Evolutionary conservation across 1,139 yeast species (phyloP).

Genomic region (Zygosaccharomyces sapae): DNA sequence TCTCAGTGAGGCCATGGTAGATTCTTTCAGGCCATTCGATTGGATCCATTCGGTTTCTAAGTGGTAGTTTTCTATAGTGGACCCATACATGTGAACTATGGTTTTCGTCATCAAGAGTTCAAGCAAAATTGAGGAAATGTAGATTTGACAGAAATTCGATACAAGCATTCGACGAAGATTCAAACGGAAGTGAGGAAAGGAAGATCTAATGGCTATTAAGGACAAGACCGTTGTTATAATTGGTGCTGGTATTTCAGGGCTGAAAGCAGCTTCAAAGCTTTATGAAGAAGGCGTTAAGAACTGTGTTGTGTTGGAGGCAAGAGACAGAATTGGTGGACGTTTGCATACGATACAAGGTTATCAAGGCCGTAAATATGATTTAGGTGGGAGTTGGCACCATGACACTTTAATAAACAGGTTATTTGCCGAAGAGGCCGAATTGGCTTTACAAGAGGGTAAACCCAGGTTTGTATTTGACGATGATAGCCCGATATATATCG

Average conservation of each 20-base stretch:
- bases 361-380: slow-evolving; percentile 47
- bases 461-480: slow-evolving; percentile 44
- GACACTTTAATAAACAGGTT: slow-evolving; percentile 66
- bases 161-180: background rate
- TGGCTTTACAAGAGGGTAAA: slow-evolving; percentile 14
- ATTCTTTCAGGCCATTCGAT: background rate
- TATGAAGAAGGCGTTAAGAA: slow-evolving; percentile 43
- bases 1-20: too few relatives aligned
- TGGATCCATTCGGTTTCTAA: background rate
- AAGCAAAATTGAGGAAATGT: background rate
- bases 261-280: slow-evolving; percentile 67
- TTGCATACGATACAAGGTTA: slow-evolving; percentile 41
- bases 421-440: slow-evolving; percentile 48
- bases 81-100: slow-evolving; percentile 4
- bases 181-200: background rate
- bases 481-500: slow-evolving; percentile 36
- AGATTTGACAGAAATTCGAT: background rate
- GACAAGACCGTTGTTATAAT: slow-evolving; percentile 44
- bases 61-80: background rate
- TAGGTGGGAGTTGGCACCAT: slow-evolving; percentile 91
- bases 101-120: background rate
- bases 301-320: slow-evolving; percentile 53
- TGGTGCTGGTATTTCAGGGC: slow-evolving; percentile 84
- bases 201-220: slow-evolving; percentile 6
- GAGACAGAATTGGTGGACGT: slow-evolving; percentile 58